Evolutionary conservation across 371 early-diverging fungal genomes (phyloP).

Genomic region (Mucor lusitanicus): DNA sequence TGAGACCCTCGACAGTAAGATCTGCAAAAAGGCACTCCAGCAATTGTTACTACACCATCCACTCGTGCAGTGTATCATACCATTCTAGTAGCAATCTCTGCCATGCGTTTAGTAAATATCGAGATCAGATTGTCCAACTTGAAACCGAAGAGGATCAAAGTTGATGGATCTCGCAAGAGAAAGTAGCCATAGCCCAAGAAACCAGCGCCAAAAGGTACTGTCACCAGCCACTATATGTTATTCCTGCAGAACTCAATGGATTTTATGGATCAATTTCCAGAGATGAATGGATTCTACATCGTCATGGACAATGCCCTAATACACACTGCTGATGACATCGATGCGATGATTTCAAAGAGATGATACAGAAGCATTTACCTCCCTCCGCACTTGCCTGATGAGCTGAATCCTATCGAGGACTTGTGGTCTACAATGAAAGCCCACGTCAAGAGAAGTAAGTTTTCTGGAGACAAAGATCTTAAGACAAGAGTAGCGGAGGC

Average conservation of each 20-base stretch:
- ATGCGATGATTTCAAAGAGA: no score
- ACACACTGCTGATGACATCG: neutral
- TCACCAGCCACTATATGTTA: constrained; percentile 7
- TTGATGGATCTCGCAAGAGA: constrained; percentile 9
- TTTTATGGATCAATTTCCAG: constrained; percentile 11
- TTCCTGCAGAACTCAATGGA: constrained; percentile 6
- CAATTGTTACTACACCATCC: constrained; percentile 15
- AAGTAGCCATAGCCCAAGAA: neutral
- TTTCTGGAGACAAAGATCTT: no score
- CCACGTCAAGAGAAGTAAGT: no score
- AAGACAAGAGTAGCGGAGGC: no score
- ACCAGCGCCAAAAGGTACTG: neutral
- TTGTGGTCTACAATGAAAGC: no score
- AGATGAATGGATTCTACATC: constrained; percentile 12
- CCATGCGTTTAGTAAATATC: constrained; percentile 6
- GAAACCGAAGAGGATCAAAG: constrained; percentile 6
- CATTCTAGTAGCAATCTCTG: constrained; percentile 14
- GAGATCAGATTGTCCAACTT: constrained; percentile 3
- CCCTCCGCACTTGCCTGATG: no score
- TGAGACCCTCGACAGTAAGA: constrained; percentile 14
- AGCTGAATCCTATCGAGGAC: no score
- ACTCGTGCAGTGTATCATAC: constrained; percentile 11
- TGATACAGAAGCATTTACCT: no score
- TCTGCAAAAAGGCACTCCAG: constrained; percentile 21
- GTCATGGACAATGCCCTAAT: constrained; percentile 23